Conservation (phyloP, 2,329 filamentous ascomycete species). For the Xylaria sp. region DNA sequence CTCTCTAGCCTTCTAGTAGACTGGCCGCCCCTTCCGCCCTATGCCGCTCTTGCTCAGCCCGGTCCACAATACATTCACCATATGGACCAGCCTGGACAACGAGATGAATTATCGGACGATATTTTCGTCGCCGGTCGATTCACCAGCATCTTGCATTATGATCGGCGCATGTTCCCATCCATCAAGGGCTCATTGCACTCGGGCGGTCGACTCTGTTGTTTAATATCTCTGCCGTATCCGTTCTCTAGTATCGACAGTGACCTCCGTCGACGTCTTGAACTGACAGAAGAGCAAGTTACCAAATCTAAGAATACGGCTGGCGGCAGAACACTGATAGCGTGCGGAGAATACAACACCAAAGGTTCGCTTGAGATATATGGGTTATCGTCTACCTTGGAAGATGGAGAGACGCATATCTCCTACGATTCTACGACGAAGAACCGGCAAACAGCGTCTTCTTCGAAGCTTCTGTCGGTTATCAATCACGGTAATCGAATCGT, state of each 20-base stretch:
- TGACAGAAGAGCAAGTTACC: conserved; percentile 60
- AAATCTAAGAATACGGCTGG: conserved; percentile 57
- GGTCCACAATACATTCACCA: conserved; percentile 85
- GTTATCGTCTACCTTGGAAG: conserved; percentile 48
- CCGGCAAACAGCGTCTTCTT: conserved; percentile 78
- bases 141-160: conserved; percentile 86
- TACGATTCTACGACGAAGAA: conserved; percentile 70
- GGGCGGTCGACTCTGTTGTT: conserved; percentile 76
- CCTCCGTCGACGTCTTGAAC: conserved; percentile 58
- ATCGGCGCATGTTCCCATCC: conserved; percentile 81
- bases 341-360: conserved; percentile 90
- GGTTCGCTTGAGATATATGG: conserved; percentile 90
- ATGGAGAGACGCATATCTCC: conserved; percentile 37
- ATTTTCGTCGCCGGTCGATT: conserved; percentile 92
- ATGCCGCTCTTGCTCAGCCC: conserved; percentile 78
- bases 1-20: conserved; percentile 54
- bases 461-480: conserved; percentile 80
- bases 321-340: conserved; percentile 75
- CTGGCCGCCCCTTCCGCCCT: conserved; percentile 58
- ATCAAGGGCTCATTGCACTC: conserved; percentile 82
- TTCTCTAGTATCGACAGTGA: conserved; percentile 69
- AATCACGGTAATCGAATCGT: conserved; percentile 83
- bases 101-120: conserved; percentile 68
- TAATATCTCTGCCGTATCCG: conserved; percentile 72
- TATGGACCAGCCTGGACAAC: conserved; percentile 62